Evolutionary conservation across 1,139 yeast species (phyloP).

Genomic region (Kodamaea sp.): DNA sequence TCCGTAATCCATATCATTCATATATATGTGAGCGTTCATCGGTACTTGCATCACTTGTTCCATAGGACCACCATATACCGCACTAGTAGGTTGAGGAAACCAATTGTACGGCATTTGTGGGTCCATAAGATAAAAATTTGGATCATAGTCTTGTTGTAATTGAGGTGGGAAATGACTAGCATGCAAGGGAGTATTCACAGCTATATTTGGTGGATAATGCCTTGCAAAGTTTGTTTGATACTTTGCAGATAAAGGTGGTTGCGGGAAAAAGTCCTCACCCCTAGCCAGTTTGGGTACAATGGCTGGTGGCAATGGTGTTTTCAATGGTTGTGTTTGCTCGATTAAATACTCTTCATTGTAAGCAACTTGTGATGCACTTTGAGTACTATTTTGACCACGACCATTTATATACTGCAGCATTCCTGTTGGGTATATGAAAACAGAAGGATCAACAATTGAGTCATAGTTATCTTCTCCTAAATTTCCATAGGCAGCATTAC

Average conservation of each 20-base stretch:
- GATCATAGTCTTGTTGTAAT: slow-evolving; percentile 13
- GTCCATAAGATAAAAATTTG: slow-evolving; percentile 7
- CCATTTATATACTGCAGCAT: slow-evolving; percentile 1
- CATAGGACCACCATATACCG: slow-evolving; percentile 11
- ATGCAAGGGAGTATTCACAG: slow-evolving; percentile 12
- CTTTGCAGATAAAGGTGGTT: slow-evolving; percentile 20
- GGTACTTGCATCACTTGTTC: slow-evolving; percentile 13
- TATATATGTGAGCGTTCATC: slow-evolving; percentile 12
- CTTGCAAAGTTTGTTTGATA: slow-evolving; percentile 17
- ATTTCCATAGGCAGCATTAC: slow-evolving; percentile 8
- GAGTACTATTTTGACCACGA: slow-evolving; percentile 1
- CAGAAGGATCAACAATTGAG: slow-evolving; percentile 28
- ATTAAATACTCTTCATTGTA: slow-evolving; percentile 44
- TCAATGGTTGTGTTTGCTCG: slow-evolving; percentile 44
- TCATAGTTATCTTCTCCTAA: slow-evolving; percentile 26
- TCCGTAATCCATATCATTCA: slow-evolving; percentile 17
- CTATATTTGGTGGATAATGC: slow-evolving; percentile 7
- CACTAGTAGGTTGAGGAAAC: slow-evolving; percentile 15
- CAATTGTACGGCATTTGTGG: slow-evolving; percentile 8
- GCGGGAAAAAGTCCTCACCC: slow-evolving; percentile 22
- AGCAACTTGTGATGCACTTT: slow-evolving; percentile 27
- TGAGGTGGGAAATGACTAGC: slow-evolving; percentile 11
- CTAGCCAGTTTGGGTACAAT: slow-evolving; percentile 15
- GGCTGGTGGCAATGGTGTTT: slow-evolving; percentile 19
- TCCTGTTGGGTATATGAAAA: slow-evolving; percentile 15